Base-by-base conservation (phyloP, 805 yeast genomes). In the Lipomyces mesembrius region DNA sequence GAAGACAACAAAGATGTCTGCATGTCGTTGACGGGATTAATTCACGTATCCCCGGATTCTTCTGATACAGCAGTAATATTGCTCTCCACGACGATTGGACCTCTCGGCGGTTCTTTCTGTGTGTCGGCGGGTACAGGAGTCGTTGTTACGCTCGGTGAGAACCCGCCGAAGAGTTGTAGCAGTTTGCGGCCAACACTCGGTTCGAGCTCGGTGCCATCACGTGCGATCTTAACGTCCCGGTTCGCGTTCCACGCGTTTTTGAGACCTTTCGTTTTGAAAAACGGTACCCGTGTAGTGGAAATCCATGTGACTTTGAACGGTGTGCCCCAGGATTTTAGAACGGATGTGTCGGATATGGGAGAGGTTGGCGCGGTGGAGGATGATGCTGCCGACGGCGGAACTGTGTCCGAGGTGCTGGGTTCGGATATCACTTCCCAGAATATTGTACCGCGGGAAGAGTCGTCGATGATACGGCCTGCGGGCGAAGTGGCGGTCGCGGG, bases 121-220 rank as follows among this genome's bases (percentile, higher is more conserved):
- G 6, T 17, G 32, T 12, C 52, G 25, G 51, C 49, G 27, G 32
- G 4, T n/a, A 25, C 52, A 6, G 60, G 60, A 20, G 34, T 8
- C 52, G 53, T 22, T 22, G 53, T 32, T n/a, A 43, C 49, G 2
- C 20, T 43, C 9, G 49, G 49, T 12, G 32, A 20, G 29, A 27
- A 27, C 14, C 51, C 66, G 25, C 61, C 51, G 60, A 80, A 80
- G 70, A 80, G 68, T 2, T 66, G 65, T 52, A 75, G 61, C 52
- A 80, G 71, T 57, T 68, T 62, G 11, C 66, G 58, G 7, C 81
- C 83, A 4, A 78, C 75, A 1, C 53, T 58, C 1, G 81, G 79
- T 60, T 79, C 81, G 39, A 79, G 72, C 67, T 81, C 82, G 1
- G 83, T 80, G 5, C 83, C 83, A 57, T 80, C 83, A 34, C 82